A percentile compares a stretch with the other conserved stretches of the same genome.
Evolutionary conservation across 108 stramenopile genomes (phyloP).

Genomic region (Nitzschia sp.): DNA sequence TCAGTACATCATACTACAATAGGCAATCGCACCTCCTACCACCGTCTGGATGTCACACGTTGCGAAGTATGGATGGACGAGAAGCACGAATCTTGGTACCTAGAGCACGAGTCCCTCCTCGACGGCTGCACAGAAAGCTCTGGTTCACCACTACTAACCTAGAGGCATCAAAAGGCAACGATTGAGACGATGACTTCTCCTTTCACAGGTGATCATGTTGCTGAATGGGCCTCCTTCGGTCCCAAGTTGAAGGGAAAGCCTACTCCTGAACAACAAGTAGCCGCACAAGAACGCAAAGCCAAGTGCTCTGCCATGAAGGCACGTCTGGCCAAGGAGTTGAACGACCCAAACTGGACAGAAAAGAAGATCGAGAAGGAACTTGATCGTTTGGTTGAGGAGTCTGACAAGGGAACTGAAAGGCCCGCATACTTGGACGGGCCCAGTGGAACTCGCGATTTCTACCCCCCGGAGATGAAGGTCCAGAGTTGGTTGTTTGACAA

Average conservation of each 20-base stretch:
- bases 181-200: slow-evolving; percentile 26
- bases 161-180: no score
- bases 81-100: no score
- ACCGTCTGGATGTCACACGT: no score
- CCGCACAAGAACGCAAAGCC: slow-evolving; percentile 37
- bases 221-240: slow-evolving; percentile 49
- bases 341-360: slow-evolving; percentile 44
- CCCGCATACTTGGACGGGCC: slow-evolving; percentile 61
- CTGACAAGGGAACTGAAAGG: slow-evolving; percentile 14
- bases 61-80: no score
- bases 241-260: slow-evolving; percentile 53
- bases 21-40: no score
- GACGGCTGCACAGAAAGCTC: no score
- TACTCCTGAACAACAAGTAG: slow-evolving; percentile 38
- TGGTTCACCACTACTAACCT: no score
- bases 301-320: slow-evolving; percentile 45
- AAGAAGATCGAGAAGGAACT: slow-evolving; percentile 56
- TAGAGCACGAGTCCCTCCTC: no score
- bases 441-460: slow-evolving; percentile 95
- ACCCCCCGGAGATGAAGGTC: slow-evolving; percentile 88
- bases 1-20: no score
- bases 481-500: slow-evolving; percentile 90
- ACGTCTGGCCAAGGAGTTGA: slow-evolving; percentile 33
- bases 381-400: slow-evolving; percentile 42
- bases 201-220: slow-evolving; percentile 41